phyloP scores from a whole-genome alignment of 768 basidiomycete genomes.

The Lentinus brumalis region DNA sequence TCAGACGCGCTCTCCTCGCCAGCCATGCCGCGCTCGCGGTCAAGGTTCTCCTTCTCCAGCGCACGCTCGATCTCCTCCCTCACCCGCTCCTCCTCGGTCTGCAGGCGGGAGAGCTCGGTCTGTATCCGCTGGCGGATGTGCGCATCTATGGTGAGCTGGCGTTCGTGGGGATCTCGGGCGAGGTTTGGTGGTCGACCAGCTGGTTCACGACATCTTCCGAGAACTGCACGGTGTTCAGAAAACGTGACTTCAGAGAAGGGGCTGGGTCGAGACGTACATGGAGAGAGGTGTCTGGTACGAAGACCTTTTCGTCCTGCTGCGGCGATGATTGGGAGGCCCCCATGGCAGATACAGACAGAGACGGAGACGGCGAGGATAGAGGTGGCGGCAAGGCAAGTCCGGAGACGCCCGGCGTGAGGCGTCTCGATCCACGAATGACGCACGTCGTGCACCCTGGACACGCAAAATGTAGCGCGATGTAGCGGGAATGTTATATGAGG shows the following conservation, averaged over 20 bases:
- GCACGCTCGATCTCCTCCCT: conserved; percentile 73
- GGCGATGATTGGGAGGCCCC: conserved; percentile 70
- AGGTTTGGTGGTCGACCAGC: conserved; percentile 64
- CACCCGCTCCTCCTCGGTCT: conserved; percentile 68
- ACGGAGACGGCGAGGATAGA: neutral
- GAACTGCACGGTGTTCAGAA: conserved; percentile 51
- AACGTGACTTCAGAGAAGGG: neutral
- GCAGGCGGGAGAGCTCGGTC: conserved; percentile 64
- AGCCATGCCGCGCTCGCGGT: conserved; percentile 63
- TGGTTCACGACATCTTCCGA: conserved; percentile 82
- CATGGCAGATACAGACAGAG: conserved; percentile 42
- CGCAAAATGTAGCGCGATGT: neutral
- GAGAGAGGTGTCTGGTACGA: conserved; percentile 41
- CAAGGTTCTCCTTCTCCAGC: conserved; percentile 86
- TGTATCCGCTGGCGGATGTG: conserved; percentile 74
- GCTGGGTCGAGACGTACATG: conserved; percentile 31
- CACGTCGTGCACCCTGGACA: neutral
- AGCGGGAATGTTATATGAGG: neutral
- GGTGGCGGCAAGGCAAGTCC: too few relatives aligned
- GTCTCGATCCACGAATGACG: too few relatives aligned
- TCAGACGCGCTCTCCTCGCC: conserved; percentile 37
- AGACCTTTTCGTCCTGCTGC: conserved; percentile 55
- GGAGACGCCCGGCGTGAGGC: too few relatives aligned
- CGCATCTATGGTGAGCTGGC: conserved; percentile 73
- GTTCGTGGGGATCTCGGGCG: conserved; percentile 61